Evolutionary conservation across 202 grass and related monocot genomes (phyloP), one percentile per base, ranked within the genome.

Genomic region (Tripidium arundinaceum): DNA sequence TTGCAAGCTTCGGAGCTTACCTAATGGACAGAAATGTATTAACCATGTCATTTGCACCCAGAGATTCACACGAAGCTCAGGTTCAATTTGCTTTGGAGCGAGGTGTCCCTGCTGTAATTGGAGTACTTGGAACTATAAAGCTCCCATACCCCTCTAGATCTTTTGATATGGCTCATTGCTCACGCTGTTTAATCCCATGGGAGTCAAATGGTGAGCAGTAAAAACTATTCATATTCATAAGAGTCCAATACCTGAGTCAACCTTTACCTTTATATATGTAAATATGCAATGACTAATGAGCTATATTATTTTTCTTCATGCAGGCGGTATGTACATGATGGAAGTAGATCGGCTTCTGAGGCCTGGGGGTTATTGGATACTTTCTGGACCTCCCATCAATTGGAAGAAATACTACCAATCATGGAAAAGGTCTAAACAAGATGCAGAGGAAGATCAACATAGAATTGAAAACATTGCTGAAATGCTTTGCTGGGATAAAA

Each of bases 131-230:
- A 83, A 92, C 91, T 69, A 79, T 90, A 73, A 92, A 92, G 86
- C 91, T 97, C 58, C 91, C 94, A 62, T 94, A 92, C 57, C 91
- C 94, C 49, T 90, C 94, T 63, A 83, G 83, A 77, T 88, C 89
- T 72, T 97, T 97, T 85, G 94, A 97, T 76, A 90, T 97, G 91
- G 91, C 78, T 58, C 94, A 94, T 85, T 97, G 94, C 75, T 97
- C 91, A 47, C 87, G 88, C 74, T 97, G 94, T 80, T 90, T 94
- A 74, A 90, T 97, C 65, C 83, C 85, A 5, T 97, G 91, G 94
- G 79, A 72, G 1, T 92, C 80, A 85, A 94, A 97, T 90, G 89
- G 94, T 97, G 45, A 83, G 89, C 70, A 84, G 24, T 66, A 39
- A 66, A 29, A 82, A 74, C 62, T n/a, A n/a, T n/a, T n/a, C n/a